These are phyloP conservation scores for Boletus bicolor DNA, from an alignment of 768 basidiomycete genomes.

Conservation along the genomic window DNA sequence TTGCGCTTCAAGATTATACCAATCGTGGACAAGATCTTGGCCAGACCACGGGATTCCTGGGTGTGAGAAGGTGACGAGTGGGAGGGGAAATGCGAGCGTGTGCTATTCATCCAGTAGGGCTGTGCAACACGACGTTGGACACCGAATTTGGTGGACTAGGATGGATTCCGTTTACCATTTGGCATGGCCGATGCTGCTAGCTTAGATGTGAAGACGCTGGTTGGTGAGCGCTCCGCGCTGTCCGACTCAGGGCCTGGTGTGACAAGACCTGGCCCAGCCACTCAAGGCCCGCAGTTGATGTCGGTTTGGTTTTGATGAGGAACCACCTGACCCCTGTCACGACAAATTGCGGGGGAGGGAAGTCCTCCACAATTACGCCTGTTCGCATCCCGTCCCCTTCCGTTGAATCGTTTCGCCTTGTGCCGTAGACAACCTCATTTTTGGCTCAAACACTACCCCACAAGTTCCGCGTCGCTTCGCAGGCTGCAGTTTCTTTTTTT, in stretches of 20 bases:
- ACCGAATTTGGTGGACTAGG: not conserved
- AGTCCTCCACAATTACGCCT: not conserved
- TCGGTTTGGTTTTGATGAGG: conserved; percentile 9
- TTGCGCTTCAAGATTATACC: not conserved
- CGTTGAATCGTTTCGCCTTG: not conserved
- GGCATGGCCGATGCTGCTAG: no score
- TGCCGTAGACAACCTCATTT: not conserved
- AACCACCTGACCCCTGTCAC: conserved; percentile 13
- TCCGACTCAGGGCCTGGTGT: not conserved
- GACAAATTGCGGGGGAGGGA: not conserved
- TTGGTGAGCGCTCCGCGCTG: no score
- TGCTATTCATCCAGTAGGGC: no score
- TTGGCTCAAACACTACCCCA: not conserved
- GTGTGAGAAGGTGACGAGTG: not conserved
- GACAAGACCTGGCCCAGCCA: not conserved
- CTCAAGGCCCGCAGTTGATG: conserved; percentile 11
- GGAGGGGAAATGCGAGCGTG: no score
- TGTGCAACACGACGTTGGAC: not conserved
- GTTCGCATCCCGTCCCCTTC: not conserved
- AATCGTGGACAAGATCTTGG: not conserved
- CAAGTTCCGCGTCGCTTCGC: not conserved
- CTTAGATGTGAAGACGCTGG: not conserved
- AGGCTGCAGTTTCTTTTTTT: not conserved
- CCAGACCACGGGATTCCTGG: not conserved
- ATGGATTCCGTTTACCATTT: not conserved